phyloP scores from a whole-genome alignment of 2,329 filamentous ascomycete genomes.

The Fusarium napiforme region DNA sequence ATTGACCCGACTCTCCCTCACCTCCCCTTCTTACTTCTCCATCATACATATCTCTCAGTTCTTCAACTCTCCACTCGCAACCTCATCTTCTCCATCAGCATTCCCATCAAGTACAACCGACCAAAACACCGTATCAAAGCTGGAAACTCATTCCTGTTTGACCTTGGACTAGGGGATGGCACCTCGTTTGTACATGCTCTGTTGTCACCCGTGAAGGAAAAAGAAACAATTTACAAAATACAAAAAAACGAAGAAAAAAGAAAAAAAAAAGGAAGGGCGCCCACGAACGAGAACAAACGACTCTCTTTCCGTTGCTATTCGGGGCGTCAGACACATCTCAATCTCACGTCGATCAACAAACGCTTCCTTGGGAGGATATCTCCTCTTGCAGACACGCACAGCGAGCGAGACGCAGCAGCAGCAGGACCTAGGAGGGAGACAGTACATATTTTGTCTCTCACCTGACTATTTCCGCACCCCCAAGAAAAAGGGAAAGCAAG shows the following conservation, averaged over 20 bases:
- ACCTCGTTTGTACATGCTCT: neutral
- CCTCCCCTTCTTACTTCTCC: constrained; percentile 19
- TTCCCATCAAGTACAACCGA: neutral
- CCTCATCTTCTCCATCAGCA: constrained; percentile 6
- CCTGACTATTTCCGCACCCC: constrained; percentile 40
- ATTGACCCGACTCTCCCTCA: neutral
- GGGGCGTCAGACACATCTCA: neutral
- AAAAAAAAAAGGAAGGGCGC: neutral
- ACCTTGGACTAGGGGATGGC: neutral
- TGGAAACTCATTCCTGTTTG: neutral
- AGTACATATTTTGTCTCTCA: constrained; percentile 29
- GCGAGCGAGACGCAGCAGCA: neutral
- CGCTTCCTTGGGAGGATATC: constrained; percentile 5
- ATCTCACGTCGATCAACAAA: neutral
- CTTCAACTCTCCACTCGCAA: constrained; percentile 7
- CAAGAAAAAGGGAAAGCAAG: constrained; percentile 19
- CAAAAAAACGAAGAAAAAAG: neutral
- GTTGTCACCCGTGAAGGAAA: neutral
- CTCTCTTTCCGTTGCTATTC: neutral
- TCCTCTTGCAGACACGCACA: constrained; percentile 21
- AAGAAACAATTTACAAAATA: neutral
- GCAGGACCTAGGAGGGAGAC: constrained; percentile 6
- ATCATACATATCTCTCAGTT: neutral
- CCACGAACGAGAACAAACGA: neutral
- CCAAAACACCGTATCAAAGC: neutral